These are phyloP conservation scores for Saccharomyces hybrid DNA, from an alignment of 1,139 yeast genomes.

Conservation along the genomic window DNA sequence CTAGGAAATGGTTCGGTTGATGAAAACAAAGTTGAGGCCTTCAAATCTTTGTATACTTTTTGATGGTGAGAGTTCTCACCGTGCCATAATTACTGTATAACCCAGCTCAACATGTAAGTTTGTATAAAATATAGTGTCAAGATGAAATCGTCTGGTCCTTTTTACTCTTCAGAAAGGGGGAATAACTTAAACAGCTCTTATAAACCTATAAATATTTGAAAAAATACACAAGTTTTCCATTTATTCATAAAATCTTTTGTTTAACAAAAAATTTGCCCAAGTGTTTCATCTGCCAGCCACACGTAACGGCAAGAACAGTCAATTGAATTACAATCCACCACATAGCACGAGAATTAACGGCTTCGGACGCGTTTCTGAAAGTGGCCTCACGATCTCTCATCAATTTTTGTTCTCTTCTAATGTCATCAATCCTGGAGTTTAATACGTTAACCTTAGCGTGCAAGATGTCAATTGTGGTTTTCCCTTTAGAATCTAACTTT, in stretches of 20 bases:
- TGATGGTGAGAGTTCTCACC: not conserved
- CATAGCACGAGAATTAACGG: conserved; percentile 56
- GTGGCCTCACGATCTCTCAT: conserved; percentile 63
- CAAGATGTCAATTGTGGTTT: conserved; percentile 41
- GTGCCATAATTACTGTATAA: not conserved
- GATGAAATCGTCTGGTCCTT: not conserved
- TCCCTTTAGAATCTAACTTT: conserved; percentile 45
- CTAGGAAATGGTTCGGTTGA: conserved; percentile 8
- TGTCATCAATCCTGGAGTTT: conserved; percentile 47
- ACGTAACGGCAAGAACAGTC: conserved; percentile 46
- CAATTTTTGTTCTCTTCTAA: conserved; percentile 56
- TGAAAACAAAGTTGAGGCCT: conserved; percentile 19
- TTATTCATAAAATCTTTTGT: conserved; percentile 48
- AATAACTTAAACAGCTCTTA: not conserved
- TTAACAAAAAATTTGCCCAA: conserved; percentile 57
- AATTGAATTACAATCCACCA: conserved; percentile 61
- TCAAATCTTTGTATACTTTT: conserved; percentile 6
- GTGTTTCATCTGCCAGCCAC: conserved; percentile 63
- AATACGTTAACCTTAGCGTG: conserved; percentile 47
- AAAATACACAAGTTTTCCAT: not conserved
- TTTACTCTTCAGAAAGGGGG: not conserved
- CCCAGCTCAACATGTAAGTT: not conserved
- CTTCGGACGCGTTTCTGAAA: conserved; percentile 62
- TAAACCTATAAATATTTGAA: not conserved
- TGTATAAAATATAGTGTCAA: not conserved